Evolutionary conservation across 129 eudicot genomes (phyloP).

Genomic region (Flaveria sonorensis): DNA sequence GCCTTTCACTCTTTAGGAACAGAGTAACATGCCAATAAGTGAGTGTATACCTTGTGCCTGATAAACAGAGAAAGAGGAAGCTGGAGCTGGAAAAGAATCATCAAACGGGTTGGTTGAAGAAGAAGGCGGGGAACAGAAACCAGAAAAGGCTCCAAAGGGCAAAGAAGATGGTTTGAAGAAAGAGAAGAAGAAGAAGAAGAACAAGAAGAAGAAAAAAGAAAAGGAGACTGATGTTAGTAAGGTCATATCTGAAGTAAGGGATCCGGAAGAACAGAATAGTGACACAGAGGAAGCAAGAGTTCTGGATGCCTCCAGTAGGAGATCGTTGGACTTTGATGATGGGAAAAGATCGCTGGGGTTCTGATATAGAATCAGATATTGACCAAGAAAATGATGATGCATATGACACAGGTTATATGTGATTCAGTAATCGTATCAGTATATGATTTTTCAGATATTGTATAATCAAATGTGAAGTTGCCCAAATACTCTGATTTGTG

Average conservation of each 20-base stretch:
- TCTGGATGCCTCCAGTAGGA: conserved; percentile 94
- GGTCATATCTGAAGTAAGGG: conserved; percentile 59
- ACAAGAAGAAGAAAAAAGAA: conserved; percentile 37
- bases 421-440: conserved; percentile 4
- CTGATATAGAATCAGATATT: conserved; percentile 52
- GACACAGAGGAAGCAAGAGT: conserved; percentile 62
- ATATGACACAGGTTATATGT: conserved; percentile 46
- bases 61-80: conserved; percentile 71
- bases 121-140: conserved; percentile 32
- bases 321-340: conserved; percentile 93
- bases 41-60: conserved; percentile 14
- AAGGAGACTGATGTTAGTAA: conserved; percentile 39
- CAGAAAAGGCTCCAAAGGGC: conserved; percentile 36
- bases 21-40: not conserved
- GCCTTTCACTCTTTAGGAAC: too few relatives aligned
- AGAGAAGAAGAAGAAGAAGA: conserved; percentile 39
- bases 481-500: not conserved
- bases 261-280: conserved; percentile 48
- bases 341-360: conserved; percentile 89
- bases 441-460: conserved; percentile 5
- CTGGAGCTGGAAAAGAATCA: conserved; percentile 59
- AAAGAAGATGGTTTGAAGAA: conserved; percentile 44
- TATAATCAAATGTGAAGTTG: not conserved
- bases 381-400: conserved; percentile 57
- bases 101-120: conserved; percentile 41